phyloP scores from a whole-genome alignment of 768 basidiomycete genomes.

The Lentinus brumalis region DNA sequence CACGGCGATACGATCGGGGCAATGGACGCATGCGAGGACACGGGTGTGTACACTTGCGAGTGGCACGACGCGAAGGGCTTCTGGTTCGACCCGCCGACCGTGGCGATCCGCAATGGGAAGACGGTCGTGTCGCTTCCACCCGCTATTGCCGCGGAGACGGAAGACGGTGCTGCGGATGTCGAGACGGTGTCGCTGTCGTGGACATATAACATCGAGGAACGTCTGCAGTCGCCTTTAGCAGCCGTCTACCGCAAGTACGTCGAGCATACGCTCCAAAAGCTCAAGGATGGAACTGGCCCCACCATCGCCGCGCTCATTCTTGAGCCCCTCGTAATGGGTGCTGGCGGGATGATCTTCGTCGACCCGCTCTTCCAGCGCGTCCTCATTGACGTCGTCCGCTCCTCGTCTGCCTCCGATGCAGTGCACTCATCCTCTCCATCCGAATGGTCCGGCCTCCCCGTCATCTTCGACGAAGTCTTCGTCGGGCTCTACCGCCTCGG shows the following conservation, averaged over 20 bases:
- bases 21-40: conserved; percentile 92
- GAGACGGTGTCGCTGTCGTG: conserved; percentile 50
- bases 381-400: conserved; percentile 79
- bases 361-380: conserved; percentile 95
- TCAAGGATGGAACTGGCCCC: conserved; percentile 42
- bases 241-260: conserved; percentile 64
- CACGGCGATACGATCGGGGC: conserved; percentile 97
- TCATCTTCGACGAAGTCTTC: conserved; percentile 97
- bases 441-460: conserved; percentile 73
- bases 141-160: conserved; percentile 38
- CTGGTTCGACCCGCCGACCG: conserved; percentile 90
- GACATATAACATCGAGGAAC: conserved; percentile 69
- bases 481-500: conserved; percentile 90
- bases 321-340: conserved; percentile 92
- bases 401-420: conserved; percentile 32
- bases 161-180: conserved; percentile 24
- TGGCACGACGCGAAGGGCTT: conserved; percentile 93
- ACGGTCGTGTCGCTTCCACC: conserved; percentile 56
- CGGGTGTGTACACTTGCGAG: conserved; percentile 87
- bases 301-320: conserved; percentile 77
- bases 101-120: conserved; percentile 65
- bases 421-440: conserved; percentile 28
- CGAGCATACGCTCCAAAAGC: conserved; percentile 46
- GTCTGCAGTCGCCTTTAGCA: conserved; percentile 65
- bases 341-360: conserved; percentile 96